A percentile compares a stretch with the other conserved stretches of the same genome.
Conservation (phyloP, 169 alveolate species). For the Plasmodium berghei region DNA sequence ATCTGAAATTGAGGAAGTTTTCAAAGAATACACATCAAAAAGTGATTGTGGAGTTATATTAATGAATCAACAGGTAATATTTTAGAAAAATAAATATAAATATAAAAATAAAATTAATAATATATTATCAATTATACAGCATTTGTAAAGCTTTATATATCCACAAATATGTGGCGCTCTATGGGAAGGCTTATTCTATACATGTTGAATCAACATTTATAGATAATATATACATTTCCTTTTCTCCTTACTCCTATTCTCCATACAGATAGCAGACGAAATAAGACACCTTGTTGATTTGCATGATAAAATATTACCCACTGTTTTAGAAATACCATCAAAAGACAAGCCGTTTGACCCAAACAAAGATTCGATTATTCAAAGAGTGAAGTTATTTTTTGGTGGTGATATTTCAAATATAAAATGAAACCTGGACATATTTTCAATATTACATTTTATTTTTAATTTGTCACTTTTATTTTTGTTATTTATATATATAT, state of each 20-base stretch:
- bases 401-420: conserved; percentile 79
- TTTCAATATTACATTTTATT: neutral
- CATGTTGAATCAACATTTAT: too few species aligned
- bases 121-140: neutral
- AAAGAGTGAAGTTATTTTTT: conserved; percentile 81
- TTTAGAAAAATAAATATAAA: conserved; percentile 4
- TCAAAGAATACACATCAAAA: conserved; percentile 79
- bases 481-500: neutral
- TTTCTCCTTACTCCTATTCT: neutral
- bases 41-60: conserved; percentile 84
- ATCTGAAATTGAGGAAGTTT: conserved; percentile 82
- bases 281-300: conserved; percentile 80
- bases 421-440: conserved; percentile 1
- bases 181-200: too few species aligned
- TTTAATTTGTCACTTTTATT: neutral
- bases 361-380: conserved; percentile 83
- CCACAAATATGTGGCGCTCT: too few species aligned
- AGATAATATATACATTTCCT: too few species aligned
- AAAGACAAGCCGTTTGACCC: conserved; percentile 86
- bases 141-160: neutral
- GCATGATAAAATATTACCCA: conserved; percentile 81
- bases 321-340: conserved; percentile 85
- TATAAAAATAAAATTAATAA: neutral
- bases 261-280: conserved; percentile 79
- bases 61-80: conserved; percentile 81